These are phyloP conservation scores for Moesziomyces aphidis DNA, from an alignment of 1,284 basidiomycete species.

Conservation along the genomic window DNA sequence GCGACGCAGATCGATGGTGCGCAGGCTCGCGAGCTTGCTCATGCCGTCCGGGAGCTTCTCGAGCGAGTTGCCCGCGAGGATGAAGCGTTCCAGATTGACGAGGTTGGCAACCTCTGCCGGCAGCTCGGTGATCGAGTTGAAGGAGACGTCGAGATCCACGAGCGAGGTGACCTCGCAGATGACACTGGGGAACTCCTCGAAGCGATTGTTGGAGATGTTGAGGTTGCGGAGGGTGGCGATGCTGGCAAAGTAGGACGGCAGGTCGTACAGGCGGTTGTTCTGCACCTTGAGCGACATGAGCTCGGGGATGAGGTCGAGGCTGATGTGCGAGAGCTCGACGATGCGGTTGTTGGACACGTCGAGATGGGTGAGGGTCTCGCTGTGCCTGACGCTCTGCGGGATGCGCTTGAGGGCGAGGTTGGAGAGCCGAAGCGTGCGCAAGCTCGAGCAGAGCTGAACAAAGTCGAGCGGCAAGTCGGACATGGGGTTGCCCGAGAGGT, in stretches of 20 bases:
- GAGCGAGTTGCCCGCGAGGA: slow-evolving; percentile 62
- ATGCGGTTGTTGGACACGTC: slow-evolving; percentile 96
- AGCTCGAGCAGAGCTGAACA: slow-evolving; percentile 84
- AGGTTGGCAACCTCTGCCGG: slow-evolving; percentile 84
- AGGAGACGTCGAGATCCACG: slow-evolving; percentile 90
- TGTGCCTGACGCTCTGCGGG: slow-evolving; percentile 84
- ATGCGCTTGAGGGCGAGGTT: slow-evolving; percentile 95
- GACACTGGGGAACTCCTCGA: slow-evolving; percentile 81
- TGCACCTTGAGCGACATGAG: slow-evolving; percentile 82
- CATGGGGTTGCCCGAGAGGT: slow-evolving; percentile 94
- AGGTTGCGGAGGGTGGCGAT: slow-evolving; percentile 80
- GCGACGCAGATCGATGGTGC: slow-evolving; percentile 61
- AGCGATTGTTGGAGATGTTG: slow-evolving; percentile 98
- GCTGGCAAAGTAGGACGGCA: slow-evolving; percentile 86
- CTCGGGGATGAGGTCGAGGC: slow-evolving; percentile 80
- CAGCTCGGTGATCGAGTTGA: slow-evolving; percentile 87
- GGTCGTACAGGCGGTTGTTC: slow-evolving; percentile 89
- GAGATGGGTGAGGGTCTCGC: slow-evolving; percentile 80
- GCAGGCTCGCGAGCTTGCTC: slow-evolving; percentile 50
- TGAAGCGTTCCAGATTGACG: slow-evolving; percentile 56
- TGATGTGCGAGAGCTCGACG: slow-evolving; percentile 86
- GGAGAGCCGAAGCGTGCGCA: slow-evolving; percentile 88
- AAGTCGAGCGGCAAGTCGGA: slow-evolving; percentile 97
- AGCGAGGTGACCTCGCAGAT: slow-evolving; percentile 81
- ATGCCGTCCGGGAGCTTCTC: slow-evolving; percentile 58